A percentile compares a stretch with the other conserved stretches of the same genome.
Evolutionary conservation across 495 filamentous ascomycete species (phyloP).

Genomic region (Platismatia glauca): DNA sequence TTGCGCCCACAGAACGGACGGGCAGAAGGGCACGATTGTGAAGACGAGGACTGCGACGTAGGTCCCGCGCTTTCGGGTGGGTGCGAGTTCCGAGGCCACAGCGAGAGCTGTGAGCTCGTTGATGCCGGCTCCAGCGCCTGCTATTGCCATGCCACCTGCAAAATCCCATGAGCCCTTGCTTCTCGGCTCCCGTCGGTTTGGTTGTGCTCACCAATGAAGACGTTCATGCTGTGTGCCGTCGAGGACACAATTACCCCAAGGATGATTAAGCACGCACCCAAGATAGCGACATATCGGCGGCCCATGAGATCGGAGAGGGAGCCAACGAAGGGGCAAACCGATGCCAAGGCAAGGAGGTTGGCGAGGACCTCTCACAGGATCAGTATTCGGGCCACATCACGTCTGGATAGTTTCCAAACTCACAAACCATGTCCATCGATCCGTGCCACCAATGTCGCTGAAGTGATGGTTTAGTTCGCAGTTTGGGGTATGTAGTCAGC

Average conservation of each 20-base stretch:
- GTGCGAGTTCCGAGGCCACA: slow-evolving; percentile 60
- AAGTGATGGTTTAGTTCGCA: not conserved
- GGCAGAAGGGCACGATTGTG: slow-evolving; percentile 59
- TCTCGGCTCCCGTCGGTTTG: slow-evolving; percentile 11
- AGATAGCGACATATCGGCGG: slow-evolving; percentile 56
- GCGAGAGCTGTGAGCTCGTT: slow-evolving; percentile 61
- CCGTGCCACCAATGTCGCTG: slow-evolving; percentile 51
- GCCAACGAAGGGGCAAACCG: slow-evolving; percentile 64
- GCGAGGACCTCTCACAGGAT: slow-evolving; percentile 40
- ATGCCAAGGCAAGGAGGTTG: slow-evolving; percentile 57
- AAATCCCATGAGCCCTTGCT: slow-evolving; percentile 28
- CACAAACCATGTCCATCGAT: slow-evolving; percentile 66
- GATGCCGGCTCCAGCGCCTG: slow-evolving; percentile 55
- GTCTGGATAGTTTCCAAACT: slow-evolving; percentile 12
- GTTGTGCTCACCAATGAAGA: slow-evolving; percentile 52
- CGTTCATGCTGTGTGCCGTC: slow-evolving; percentile 57
- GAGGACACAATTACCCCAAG: slow-evolving; percentile 59
- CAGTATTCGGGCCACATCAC: not conserved
- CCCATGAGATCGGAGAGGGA: slow-evolving; percentile 61
- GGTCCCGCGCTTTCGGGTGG: slow-evolving; percentile 55
- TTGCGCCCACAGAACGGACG: slow-evolving; percentile 61
- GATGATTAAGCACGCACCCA: slow-evolving; percentile 49
- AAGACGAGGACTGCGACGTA: slow-evolving; percentile 60
- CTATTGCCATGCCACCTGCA: slow-evolving; percentile 51
- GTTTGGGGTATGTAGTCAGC: not conserved